Conservation (phyloP, 2,329 filamentous ascomycete genomes). For the Aciculosporium take region DNA sequence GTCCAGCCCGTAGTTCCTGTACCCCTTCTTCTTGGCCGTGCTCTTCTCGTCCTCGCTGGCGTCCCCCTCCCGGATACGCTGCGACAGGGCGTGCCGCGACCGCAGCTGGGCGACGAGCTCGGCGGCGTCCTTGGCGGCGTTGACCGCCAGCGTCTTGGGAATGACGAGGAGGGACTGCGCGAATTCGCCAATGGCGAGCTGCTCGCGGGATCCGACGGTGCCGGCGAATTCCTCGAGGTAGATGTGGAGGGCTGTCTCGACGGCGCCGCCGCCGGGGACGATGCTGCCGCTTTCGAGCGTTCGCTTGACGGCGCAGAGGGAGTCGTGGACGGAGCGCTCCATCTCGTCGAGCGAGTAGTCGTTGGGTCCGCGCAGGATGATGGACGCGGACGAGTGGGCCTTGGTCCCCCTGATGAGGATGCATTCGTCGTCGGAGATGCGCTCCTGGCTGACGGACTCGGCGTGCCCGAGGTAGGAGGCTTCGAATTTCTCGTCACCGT, state of each 20-base stretch:
- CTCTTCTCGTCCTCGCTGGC: slow-evolving; percentile 76
- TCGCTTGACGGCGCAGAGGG: slow-evolving; percentile 89
- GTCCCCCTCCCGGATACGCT: slow-evolving; percentile 79
- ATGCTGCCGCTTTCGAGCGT: slow-evolving; percentile 94
- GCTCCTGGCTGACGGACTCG: slow-evolving; percentile 94
- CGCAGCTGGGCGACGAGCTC: slow-evolving; percentile 93
- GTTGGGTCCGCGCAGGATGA: slow-evolving; percentile 89
- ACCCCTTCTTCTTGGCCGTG: slow-evolving; percentile 85
- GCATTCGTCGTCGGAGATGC: slow-evolving; percentile 97
- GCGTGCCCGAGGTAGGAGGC: slow-evolving; percentile 76
- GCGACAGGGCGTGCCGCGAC: slow-evolving; percentile 83
- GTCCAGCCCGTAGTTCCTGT: slow-evolving; percentile 97
- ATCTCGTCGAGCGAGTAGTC: slow-evolving; percentile 97
- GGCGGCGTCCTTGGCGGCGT: slow-evolving; percentile 90
- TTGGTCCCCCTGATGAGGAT: slow-evolving; percentile 95
- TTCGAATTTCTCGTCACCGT: slow-evolving; percentile 95
- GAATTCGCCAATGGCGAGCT: slow-evolving; percentile 95
- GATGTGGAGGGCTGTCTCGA: slow-evolving; percentile 97
- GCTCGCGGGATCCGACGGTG: slow-evolving; percentile 90
- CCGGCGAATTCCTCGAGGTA: slow-evolving; percentile 98
- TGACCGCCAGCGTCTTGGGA: slow-evolving; percentile 91
- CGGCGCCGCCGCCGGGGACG: slow-evolving; percentile 88
- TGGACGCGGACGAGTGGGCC: slow-evolving; percentile 81
- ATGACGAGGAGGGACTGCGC: slow-evolving; percentile 88
- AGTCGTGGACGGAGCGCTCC: slow-evolving; percentile 97